Percentiles rank a stretch among this genome's conserved stretches.
These are phyloP conservation scores for Melampsora larici-populina DNA, from an alignment of 1,284 basidiomycete genomes.

Conservation along the genomic window DNA sequence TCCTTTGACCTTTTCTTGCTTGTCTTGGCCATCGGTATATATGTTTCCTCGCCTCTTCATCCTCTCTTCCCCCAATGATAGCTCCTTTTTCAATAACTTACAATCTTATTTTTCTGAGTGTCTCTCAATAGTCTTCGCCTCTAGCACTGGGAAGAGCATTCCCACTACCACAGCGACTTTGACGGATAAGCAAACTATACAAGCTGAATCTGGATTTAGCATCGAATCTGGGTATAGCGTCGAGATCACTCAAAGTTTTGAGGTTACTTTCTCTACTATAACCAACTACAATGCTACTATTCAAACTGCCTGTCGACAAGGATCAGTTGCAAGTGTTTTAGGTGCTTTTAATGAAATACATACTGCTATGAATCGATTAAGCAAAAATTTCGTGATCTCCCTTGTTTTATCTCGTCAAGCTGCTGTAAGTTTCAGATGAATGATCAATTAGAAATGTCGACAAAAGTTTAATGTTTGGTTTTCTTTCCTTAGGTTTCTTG, in stretches of 20 bases:
- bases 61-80: not conserved
- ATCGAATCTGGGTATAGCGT: not conserved
- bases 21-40: not conserved
- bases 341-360: not conserved
- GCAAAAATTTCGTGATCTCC: not conserved
- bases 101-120: not conserved
- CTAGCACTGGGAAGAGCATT: not conserved
- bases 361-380: not conserved
- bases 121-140: not conserved
- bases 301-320: not conserved
- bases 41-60: not conserved
- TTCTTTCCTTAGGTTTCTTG: too few species aligned
- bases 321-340: not conserved
- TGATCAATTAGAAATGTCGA: too few species aligned
- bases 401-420: too few species aligned
- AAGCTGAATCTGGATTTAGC: too few species aligned
- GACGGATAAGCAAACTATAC: not conserved
- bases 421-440: too few species aligned
- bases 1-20: not conserved
- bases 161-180: not conserved
- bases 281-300: not conserved
- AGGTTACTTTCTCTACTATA: not conserved
- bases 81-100: not conserved
- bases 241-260: conserved; percentile 7
- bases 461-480: too few species aligned